Base-by-base conservation (phyloP, 257 asterid species). In the Gentiana straminea region DNA sequence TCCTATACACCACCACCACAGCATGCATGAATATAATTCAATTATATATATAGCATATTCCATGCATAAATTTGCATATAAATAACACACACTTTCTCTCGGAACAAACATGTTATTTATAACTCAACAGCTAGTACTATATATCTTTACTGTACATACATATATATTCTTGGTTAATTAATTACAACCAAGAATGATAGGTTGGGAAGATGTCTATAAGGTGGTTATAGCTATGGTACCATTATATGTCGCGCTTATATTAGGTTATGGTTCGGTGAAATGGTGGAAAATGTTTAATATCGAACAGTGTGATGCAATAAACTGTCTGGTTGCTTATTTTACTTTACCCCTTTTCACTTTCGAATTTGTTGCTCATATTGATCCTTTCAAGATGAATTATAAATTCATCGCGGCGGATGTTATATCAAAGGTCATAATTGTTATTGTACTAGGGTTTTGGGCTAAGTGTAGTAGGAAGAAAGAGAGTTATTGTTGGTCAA, bases 321-420 rank as follows among this genome's bases (percentile, higher is more conserved):
- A 79, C 64, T 75, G 71, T 0, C 50, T 72, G 0, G 64, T 60
- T 6, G 52, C 70, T 0, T 79, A 59, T 47, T 80, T 83, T 72
- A 80, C 82, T 0, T 47, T 73, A 1, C 92, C 92, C 1, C 60
- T 84, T 11, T 84, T 84, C 72, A 68, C 78, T 33, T 75, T 84
- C 7, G 78, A 84, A 57, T 84, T 84, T 70, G 63, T 82, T 0
- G 75, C 89, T 2, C 70, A 65, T 11, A 72, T 73, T 0, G 81
- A 84, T 57, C 94, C 94, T 0, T 84, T 70, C 72, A 54, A 73
- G 24, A 75, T 79, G 86, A 84, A 84, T 66, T 79, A 68, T 33
- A 43, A 11, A 0, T 75, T 81, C 66, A 61, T 84, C 9, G 79
- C 66, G 0, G 89, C 84, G 0, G 94, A 81, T 51, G 83, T 58